Base-by-base conservation (phyloP, 192 early-diverging fungal genomes). In the Coemansia sp. region DNA sequence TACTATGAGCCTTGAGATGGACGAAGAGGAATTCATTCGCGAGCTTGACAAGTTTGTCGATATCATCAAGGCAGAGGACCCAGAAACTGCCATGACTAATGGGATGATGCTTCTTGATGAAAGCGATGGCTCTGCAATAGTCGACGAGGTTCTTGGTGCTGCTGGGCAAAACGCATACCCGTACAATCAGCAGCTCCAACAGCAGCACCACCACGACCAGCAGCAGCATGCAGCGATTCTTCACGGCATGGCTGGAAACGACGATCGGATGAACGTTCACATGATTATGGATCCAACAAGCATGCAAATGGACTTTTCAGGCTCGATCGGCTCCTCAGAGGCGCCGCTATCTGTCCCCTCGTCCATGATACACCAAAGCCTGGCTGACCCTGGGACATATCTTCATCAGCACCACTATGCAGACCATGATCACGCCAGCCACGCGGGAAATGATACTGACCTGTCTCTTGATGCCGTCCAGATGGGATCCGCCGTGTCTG, bases 21-120 rank as follows among this genome's bases (percentile, higher is more conserved):
- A 70, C 47, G 67, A 77, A 36, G 63, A 65, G 26, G 67, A 77
- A 52, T 70, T 77, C 50, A 77, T 66, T 32, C 58, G 55, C 54
- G 73, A 77, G 73, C 67, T 77, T 35, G 73, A 77, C 63, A 77
- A 70, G 54, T 66, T 77, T 51, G 67, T 77, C 4, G 73, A 77
- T 34, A 65, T 60, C 8, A 77, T 77, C 50, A 60, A 58, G 53
- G 55, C 60, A 11, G 73, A 70, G 34, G 67, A 77, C 2, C 67
- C 73, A 1, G 73, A 70, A 37, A 50, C 61, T 10, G 61, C 61
- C 13, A 53, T 64, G 48, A 58, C 47, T 6, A 62, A 62, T 36
- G 72, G 72, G 10, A 58, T 63, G 64, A 63, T 75, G 60, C 43
- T 67, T n/a, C 44, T 67, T 9, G 64, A 75, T 24, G 64, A 67